Evolutionary conservation across 2,329 filamentous ascomycete species (phyloP), one percentile per base, ranked within the genome.

Genomic region (Ascochyta pisi): DNA sequence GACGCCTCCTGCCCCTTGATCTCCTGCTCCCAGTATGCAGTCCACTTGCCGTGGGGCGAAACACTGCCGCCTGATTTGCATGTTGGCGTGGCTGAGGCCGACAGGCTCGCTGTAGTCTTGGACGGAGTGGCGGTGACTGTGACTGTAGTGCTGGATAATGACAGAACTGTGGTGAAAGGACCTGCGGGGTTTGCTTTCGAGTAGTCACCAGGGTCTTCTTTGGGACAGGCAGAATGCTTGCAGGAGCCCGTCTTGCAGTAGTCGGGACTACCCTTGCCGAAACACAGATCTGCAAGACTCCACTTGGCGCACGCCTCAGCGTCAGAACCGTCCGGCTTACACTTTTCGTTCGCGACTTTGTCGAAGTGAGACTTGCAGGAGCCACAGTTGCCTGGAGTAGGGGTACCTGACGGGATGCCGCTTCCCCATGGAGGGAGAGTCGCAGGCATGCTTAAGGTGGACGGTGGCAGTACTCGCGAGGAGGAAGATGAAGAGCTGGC

Each of bases 181-280:
- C 7, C 6, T 29, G 39, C 54, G 4, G 49, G 54, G 2, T 48
- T 27, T 22, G 31, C 54, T 38, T 13, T 41, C 26, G 19, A 46
- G 16, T 12, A 43, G 31, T n/a, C 4, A 13, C 22, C n/a, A 5
- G 27, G 33, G 2, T 49, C 44, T 0, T 49, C 27, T 19, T 40
- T 49, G 0, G 54, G 54, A 33, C 54, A 57, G 23, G 49, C 54
- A 7, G 26, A 16, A 5, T 27, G 49, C 22, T n/a, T 34, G 12
- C 54, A 57, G 3, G 45, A 9, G 10, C 54, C 54, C 6, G 12
- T 35, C 27, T 52, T 51, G 40, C 54, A 57, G 27, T 40, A 39
- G 8, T 33, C 39, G 5, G 38, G 35, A 8, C 42, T 35, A 3
- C 44, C 6, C 6, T 2, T 1, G 6, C 16, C 38, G 9, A 40